Conservation (phyloP, 306 rosid species). For the Gastrolobium bilobum region DNA sequence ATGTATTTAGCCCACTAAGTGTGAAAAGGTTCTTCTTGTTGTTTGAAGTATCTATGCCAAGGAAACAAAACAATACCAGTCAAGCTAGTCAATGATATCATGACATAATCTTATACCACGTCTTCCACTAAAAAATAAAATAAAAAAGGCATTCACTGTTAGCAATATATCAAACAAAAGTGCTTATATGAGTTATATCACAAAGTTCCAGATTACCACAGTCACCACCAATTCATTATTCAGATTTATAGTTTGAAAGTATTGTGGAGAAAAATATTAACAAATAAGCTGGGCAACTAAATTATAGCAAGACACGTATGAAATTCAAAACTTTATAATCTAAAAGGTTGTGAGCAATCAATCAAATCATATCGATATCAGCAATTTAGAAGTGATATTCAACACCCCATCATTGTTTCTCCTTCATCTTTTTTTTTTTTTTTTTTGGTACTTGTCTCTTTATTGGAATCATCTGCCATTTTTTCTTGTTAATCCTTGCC, state of each 20-base stretch:
- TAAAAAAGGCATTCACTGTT: not conserved
- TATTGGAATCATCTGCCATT: not conserved
- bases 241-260: not conserved
- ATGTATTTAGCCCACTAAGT: conserved; percentile 13
- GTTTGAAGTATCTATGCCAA: not conserved
- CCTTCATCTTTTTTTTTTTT: not conserved
- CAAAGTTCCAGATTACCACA: conserved; percentile 12
- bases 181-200: not conserved
- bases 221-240: conserved; percentile 13
- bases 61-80: conserved; percentile 11
- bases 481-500: not conserved
- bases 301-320: conserved; percentile 7
- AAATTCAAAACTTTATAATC: not conserved
- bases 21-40: not conserved
- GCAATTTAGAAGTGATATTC: conserved; percentile 16
- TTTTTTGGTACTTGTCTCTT: not conserved
- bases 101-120: conserved; percentile 10
- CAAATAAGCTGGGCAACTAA: conserved; percentile 19
- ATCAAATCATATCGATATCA: conserved; percentile 10
- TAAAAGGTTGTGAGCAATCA: conserved; percentile 22
- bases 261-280: not conserved
- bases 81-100: not conserved
- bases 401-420: not conserved
- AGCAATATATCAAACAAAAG: not conserved
- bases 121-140: not conserved